Base-by-base conservation (phyloP, 108 stramenopile genomes). In the Conticribra weissflogii region DNA sequence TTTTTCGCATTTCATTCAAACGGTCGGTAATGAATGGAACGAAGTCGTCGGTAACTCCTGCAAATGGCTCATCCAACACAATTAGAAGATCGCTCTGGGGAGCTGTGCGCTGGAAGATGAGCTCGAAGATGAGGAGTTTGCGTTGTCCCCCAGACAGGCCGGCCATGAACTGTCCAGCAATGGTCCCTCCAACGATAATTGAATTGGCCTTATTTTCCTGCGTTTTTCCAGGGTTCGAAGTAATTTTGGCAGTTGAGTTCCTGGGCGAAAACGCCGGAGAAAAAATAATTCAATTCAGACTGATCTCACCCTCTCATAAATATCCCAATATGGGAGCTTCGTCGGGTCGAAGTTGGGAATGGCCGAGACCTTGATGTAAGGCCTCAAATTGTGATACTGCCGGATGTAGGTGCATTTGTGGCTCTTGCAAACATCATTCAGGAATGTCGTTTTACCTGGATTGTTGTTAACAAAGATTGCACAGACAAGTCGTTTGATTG, bases 401-500 rank as follows among this genome's bases (percentile, higher is more conserved):
- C 85, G 78, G 46, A 89, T 85, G 81, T 89, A 89, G 55, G 71
- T 85, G 71, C 88, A 89, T 62, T 86, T 86, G 76, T 86, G 81
- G 18, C 54, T 55, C 54, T 87, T 86, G 73, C 81, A 66, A 7
- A 86, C 83, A 77, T 89, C 88, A 31, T 89, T 81, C 32, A 89
- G 78, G 59, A 89, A 89, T 24, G 88, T 89, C 0, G 85, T 89
- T 69, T 86, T 88, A 22, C 87, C 87, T 76, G 23, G 14, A 16
- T 1, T 52, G 21, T 1, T 31, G 5, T 1, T 8, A 45, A 15
- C 8, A 44, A 32, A 32, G 18, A 60, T 4, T 23, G 0, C 34
- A 8, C 1, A 3, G 1, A 60, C 9, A 41, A 45, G 1, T 14
- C 21, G 16, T 9, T 23, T 41, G 2, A 19, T 33, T 3, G 21